These are phyloP conservation scores for Puccinia novopanici DNA, from an alignment of 1,284 basidiomycete genomes.

Conservation along the genomic window DNA sequence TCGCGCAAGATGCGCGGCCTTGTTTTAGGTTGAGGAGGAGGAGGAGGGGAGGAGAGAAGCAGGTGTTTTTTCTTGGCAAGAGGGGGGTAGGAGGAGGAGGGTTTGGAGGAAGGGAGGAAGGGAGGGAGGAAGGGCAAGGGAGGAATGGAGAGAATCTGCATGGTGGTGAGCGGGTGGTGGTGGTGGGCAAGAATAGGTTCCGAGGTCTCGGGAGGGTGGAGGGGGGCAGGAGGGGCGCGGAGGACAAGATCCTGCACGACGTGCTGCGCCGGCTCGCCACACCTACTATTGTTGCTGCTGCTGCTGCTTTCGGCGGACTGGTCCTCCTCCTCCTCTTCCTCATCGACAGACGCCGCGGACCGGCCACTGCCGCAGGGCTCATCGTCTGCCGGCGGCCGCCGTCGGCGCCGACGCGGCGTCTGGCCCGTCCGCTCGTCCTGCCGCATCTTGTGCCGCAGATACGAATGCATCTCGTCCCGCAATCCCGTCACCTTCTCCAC, in stretches of 20 bases:
- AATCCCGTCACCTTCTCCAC: constrained; percentile 55
- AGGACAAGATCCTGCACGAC: too few relatives aligned
- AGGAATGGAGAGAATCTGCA: too few relatives aligned
- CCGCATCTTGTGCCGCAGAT: constrained; percentile 58
- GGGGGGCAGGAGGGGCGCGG: too few relatives aligned
- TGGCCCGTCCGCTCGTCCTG: constrained; percentile 62
- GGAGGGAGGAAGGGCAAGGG: neutral
- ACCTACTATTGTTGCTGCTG: too few relatives aligned
- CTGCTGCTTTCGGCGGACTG: too few relatives aligned
- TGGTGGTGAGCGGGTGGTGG: too few relatives aligned
- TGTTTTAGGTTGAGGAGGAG: neutral
- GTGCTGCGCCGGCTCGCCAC: too few relatives aligned
- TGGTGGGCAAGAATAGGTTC: too few relatives aligned
- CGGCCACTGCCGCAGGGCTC: neutral
- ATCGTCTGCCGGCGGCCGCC: neutral
- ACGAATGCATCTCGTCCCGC: constrained; percentile 55
- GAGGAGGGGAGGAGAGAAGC: neutral
- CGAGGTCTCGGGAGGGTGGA: too few relatives aligned
- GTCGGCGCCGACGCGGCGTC: constrained; percentile 60
- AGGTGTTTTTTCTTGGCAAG: neutral
- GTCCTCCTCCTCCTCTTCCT: neutral
- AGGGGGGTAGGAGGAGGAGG: neutral
- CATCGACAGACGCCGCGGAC: neutral
- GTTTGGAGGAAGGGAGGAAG: too few relatives aligned
- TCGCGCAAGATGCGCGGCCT: constrained; percentile 38